Base-by-base conservation (phyloP, 2,329 filamentous ascomycete species). In the Aspergillus vadensis region DNA sequence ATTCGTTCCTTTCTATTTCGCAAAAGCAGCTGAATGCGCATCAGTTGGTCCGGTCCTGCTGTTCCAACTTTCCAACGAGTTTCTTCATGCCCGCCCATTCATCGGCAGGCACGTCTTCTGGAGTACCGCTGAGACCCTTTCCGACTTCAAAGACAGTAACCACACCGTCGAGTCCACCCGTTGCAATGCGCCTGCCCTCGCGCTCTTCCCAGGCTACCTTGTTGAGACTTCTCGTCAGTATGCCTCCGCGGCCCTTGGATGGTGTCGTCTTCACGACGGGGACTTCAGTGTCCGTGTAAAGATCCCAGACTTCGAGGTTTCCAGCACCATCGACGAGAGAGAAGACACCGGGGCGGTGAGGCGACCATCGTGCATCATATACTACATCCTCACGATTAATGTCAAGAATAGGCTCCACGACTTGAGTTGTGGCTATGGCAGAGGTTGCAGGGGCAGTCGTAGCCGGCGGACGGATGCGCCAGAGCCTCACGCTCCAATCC, bases 401-500 rank as follows among this genome's bases (percentile, higher is more conserved):
- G 65, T 98, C 92, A 12, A 98, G 84, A 25, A 99, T 82, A 0
- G 95, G 95, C 2, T 84, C 77, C 30, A 94, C 87, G 0, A 78
- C 73, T 63, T 85, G 81, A 14, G 80, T 76, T 2, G 75, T 67
- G 15, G 77, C 72, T 41, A 75, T 63, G 61, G 74, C 62, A 48
- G 75, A 69, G 58, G 76, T 72, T 57, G 71, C 72, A 5, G 76
- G 74, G 4, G 77, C 74, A 3, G 76, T 77, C 1, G 76, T 77
- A 10, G 67, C 81, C 67, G 74, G 77, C 43, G 71, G 77, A 47
- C 92, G 90, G 14, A 96, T 90, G 76, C 95, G 95, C 95, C 95
- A 99, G 15, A 99, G 82, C 79, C 96, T 97, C 68, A 97, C 92
- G 68, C 90, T 96, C 95, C 95, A 99, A 80, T 99, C 95, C 7